These are phyloP conservation scores for Lippia alba DNA, from an alignment of 305 asterid genomes.

Conservation along the genomic window DNA sequence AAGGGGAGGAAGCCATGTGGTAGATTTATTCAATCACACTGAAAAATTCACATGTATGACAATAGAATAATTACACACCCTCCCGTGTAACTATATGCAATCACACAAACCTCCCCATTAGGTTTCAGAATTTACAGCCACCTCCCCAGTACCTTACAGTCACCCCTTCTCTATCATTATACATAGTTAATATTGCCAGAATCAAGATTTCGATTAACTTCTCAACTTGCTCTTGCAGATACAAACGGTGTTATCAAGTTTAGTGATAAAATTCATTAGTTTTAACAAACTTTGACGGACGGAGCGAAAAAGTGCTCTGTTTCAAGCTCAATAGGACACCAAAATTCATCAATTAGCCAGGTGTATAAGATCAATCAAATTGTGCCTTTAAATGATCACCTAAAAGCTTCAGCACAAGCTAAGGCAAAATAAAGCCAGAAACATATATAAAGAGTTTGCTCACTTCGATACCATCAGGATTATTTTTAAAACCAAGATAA, in stretches of 20 bases:
- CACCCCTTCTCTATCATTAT: neutral
- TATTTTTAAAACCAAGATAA: no score
- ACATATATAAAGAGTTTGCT: no score
- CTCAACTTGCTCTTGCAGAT: neutral
- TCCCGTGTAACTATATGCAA: neutral
- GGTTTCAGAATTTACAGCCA: neutral
- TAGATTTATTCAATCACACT: neutral
- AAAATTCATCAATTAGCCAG: neutral
- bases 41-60: neutral
- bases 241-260: neutral
- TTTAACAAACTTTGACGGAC: neutral
- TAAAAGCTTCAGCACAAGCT: no score
- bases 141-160: neutral
- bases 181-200: neutral
- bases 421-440: no score
- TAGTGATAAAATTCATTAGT: no score
- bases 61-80: neutral
- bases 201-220: neutral
- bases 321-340: neutral
- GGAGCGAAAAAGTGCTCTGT: neutral
- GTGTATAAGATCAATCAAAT: conserved; percentile 2
- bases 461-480: no score
- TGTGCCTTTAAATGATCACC: no score
- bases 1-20: neutral
- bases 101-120: neutral